These are phyloP conservation scores for Fusarium coffeatum DNA, from an alignment of 2,329 filamentous ascomycete genomes.

Conservation along the genomic window DNA sequence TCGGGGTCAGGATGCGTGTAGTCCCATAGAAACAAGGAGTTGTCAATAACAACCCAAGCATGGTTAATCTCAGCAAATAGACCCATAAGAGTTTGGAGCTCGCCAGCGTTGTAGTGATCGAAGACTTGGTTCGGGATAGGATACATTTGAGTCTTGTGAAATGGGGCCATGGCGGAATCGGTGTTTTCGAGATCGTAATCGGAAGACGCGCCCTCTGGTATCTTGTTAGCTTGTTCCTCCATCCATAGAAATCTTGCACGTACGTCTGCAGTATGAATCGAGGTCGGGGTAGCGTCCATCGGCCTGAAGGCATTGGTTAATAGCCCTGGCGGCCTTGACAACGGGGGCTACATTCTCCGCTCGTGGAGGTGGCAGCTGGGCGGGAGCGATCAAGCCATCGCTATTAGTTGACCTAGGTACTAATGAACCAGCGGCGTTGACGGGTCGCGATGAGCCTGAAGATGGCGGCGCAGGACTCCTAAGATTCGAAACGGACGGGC, in stretches of 20 bases:
- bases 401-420: constrained; percentile 40
- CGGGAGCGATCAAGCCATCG: constrained; percentile 48
- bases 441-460: constrained; percentile 30
- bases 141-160: constrained; percentile 87
- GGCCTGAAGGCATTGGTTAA: constrained; percentile 80
- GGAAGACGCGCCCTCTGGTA: constrained; percentile 84
- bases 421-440: constrained; percentile 42
- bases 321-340: constrained; percentile 81
- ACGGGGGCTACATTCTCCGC: constrained; percentile 70
- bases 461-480: constrained; percentile 38
- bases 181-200: constrained; percentile 84
- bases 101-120: constrained; percentile 88
- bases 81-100: constrained; percentile 93
- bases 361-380: constrained; percentile 58
- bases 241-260: constrained; percentile 53
- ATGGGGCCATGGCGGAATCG: constrained; percentile 83
- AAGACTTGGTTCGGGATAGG: constrained; percentile 93
- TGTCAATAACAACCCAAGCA: constrained; percentile 96
- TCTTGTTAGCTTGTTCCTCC: constrained; percentile 42
- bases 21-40: constrained; percentile 96
- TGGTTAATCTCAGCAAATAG: constrained; percentile 95
- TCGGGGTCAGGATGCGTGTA: constrained; percentile 94
- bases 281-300: constrained; percentile 89
- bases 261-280: constrained; percentile 89
- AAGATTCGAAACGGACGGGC: constrained; percentile 28